These are phyloP conservation scores for Kalaharituber pfeilii DNA, from an alignment of 2,329 filamentous ascomycete species.

Conservation along the genomic window DNA sequence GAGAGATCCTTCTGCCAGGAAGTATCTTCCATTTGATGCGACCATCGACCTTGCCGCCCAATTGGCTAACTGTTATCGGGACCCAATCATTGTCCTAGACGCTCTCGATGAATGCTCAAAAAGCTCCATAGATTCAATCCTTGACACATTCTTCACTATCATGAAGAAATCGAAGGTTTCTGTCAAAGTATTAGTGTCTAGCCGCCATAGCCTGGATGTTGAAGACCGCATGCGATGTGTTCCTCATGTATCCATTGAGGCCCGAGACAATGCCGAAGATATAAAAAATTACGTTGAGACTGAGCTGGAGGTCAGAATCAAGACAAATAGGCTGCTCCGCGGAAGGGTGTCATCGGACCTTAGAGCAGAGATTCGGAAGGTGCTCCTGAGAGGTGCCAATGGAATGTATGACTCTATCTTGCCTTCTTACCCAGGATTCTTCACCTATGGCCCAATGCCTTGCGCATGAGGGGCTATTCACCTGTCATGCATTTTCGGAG, in stretches of 20 bases:
- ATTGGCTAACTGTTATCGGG: constrained; percentile 22
- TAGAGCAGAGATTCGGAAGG: constrained; percentile 5
- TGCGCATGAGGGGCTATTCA: neutral
- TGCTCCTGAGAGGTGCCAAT: constrained; percentile 3
- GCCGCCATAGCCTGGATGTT: constrained; percentile 7
- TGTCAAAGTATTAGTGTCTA: constrained; percentile 25
- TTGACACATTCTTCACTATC: constrained; percentile 23
- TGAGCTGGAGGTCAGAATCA: neutral
- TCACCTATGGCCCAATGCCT: too few relatives aligned
- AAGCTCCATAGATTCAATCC: constrained; percentile 17
- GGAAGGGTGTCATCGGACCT: neutral
- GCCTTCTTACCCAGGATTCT: too few relatives aligned
- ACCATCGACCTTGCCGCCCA: constrained; percentile 16
- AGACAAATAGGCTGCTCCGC: neutral
- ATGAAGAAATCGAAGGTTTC: constrained; percentile 18
- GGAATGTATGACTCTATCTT: constrained; percentile 15
- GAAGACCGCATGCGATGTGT: neutral
- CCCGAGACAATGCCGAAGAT: neutral
- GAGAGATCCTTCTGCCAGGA: constrained; percentile 9
- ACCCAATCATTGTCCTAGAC: too few relatives aligned
- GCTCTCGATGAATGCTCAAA: constrained; percentile 29
- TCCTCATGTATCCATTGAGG: neutral
- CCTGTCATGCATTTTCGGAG: constrained; percentile 9
- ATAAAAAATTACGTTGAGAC: neutral
- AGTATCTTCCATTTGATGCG: constrained; percentile 11